Evolutionary conservation across 441 rosid genomes (phyloP).

Genomic region (Syzygium malaccense): DNA sequence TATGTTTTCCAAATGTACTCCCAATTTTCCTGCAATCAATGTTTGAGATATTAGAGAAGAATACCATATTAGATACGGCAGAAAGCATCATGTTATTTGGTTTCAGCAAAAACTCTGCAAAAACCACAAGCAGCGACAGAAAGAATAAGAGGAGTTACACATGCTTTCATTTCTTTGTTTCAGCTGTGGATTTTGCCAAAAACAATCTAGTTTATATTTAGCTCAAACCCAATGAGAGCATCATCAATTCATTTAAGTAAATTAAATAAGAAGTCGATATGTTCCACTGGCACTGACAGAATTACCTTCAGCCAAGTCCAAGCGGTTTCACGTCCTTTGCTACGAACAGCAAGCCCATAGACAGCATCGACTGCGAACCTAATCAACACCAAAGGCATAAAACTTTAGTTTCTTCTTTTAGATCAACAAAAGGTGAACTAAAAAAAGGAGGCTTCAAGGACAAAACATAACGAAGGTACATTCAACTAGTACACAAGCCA

Average conservation of each 20-base stretch:
- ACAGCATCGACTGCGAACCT: constrained; percentile 90
- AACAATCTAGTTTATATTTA: not conserved
- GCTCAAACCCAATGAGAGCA: not conserved
- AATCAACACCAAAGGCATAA: not conserved
- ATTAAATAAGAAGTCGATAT: not conserved
- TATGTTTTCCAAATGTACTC: constrained; percentile 57
- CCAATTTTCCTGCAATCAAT: constrained; percentile 61
- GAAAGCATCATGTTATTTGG: not conserved
- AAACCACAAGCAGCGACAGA: not conserved
- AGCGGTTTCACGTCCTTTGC: constrained; percentile 87
- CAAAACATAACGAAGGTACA: not conserved
- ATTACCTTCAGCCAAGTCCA: constrained; percentile 84
- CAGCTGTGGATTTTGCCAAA: not conserved
- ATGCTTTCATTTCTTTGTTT: not conserved
- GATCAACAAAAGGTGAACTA: not conserved
- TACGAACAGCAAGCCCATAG: constrained; percentile 55
- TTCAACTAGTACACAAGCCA: not conserved
- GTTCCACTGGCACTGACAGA: not conserved
- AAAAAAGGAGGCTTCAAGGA: not conserved
- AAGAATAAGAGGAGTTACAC: not conserved
- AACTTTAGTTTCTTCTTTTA: not conserved
- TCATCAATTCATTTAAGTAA: not conserved
- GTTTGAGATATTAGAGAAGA: not conserved
- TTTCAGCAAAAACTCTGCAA: not conserved
- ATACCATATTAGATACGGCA: not conserved